These are phyloP conservation scores for Fennellomyces sp. DNA, from an alignment of 371 early-diverging fungal genomes.

Conservation along the genomic window DNA sequence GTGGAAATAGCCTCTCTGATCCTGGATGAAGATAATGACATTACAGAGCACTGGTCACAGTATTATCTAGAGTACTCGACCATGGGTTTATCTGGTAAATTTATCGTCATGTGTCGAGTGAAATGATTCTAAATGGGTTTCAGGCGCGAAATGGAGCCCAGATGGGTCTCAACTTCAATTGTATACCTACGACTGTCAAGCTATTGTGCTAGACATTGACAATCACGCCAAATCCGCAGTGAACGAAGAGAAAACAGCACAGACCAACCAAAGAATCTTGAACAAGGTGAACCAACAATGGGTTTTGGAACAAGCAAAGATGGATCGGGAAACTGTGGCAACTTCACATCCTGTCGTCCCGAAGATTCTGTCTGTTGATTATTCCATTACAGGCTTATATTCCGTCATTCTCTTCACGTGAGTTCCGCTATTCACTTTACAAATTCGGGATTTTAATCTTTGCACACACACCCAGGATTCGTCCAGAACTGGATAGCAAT, in stretches of 20 bases:
- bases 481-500: neutral
- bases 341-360: neutral
- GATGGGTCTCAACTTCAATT: conserved; percentile 7
- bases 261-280: conserved; percentile 4
- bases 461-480: neutral
- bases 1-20: neutral
- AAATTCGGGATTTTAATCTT: neutral
- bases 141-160: conserved; percentile 6
- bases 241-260: neutral
- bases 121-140: no score
- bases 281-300: conserved; percentile 14
- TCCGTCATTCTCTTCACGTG: conserved; percentile 6
- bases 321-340: conserved; percentile 6
- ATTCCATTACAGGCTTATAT: neutral
- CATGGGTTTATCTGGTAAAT: conserved; percentile 9
- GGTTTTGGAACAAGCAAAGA: conserved; percentile 4
- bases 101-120: no score
- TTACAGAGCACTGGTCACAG: neutral
- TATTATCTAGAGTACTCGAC: conserved; percentile 1
- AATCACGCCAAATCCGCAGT: neutral
- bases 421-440: neutral
- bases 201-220: neutral
- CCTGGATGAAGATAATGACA: neutral
- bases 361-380: neutral
- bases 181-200: conserved; percentile 10